Conservation (phyloP, 176 grass and related monocot species). For the Alopecurus myosuroides region DNA sequence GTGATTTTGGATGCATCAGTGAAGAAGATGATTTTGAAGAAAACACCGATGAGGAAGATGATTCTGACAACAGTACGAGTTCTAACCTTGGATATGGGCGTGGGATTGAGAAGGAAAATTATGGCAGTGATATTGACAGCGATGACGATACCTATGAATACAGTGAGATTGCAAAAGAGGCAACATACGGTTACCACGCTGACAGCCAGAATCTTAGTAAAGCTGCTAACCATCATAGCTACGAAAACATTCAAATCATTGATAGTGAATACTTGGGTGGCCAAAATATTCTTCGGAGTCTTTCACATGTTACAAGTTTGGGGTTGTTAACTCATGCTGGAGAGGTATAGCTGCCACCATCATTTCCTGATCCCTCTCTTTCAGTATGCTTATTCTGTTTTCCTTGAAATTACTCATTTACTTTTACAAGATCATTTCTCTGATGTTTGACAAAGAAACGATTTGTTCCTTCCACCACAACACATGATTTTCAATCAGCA, state of each 20-base stretch:
- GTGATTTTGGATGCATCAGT: neutral
- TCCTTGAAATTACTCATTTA: neutral
- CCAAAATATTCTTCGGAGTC: neutral
- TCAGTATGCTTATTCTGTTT: neutral
- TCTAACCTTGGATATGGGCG: neutral
- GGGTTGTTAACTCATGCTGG: slow-evolving; percentile 1
- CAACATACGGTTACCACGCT: neutral
- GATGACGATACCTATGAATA: neutral
- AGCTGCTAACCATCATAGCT: neutral
- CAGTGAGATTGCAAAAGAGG: neutral
- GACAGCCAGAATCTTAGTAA: neutral
- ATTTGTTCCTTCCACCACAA: neutral
- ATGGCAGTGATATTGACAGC: neutral
- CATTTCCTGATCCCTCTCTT: neutral
- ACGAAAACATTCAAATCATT: neutral
- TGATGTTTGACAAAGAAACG: neutral
- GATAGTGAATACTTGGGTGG: neutral
- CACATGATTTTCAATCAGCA: neutral
- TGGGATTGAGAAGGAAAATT: neutral
- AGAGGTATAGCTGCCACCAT: neutral
- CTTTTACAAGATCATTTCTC: neutral
- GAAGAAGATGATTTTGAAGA: neutral
- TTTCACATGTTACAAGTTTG: neutral
- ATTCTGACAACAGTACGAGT: neutral
- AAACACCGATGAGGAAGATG: neutral